These are phyloP conservation scores for Acacia pycnantha DNA, from an alignment of 331 rosid species.

Conservation along the genomic window DNA sequence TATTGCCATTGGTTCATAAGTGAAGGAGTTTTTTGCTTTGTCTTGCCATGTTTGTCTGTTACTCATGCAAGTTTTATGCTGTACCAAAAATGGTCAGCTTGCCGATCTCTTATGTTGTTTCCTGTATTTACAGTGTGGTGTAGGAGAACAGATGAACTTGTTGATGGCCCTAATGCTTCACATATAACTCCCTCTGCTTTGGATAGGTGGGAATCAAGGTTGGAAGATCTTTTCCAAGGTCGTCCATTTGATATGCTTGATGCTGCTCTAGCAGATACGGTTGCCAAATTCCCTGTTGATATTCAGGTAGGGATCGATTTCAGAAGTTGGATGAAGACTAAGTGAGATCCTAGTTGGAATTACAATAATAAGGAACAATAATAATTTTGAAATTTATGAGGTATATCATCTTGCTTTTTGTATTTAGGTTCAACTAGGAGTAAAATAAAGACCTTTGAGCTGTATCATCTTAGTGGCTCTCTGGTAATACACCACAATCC, in stretches of 20 bases:
- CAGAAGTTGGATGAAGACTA: not conserved
- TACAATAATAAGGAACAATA: not conserved
- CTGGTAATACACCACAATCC: not conserved
- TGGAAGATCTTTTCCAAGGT: slow-evolving; percentile 61
- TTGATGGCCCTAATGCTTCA: slow-evolving; percentile 64
- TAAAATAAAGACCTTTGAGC: not conserved
- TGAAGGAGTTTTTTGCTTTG: not conserved
- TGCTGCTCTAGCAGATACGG: slow-evolving; percentile 58
- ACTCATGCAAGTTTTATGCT: not conserved
- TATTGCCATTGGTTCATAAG: not conserved
- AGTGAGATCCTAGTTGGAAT: not conserved
- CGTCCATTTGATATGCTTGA: slow-evolving; percentile 67
- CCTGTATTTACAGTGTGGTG: slow-evolving; percentile 57
- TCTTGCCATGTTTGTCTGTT: slow-evolving; percentile 12
- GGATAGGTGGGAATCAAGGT: slow-evolving; percentile 62
- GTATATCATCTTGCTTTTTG: not conserved
- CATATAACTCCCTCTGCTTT: slow-evolving; percentile 56
- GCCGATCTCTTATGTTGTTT: slow-evolving; percentile 5
- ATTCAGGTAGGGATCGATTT: slow-evolving; percentile 41
- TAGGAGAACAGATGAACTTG: slow-evolving; percentile 68
- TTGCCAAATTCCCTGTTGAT: slow-evolving; percentile 53
- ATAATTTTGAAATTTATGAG: not conserved
- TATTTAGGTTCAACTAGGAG: not conserved
- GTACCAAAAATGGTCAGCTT: not conserved
- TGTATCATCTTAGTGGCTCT: not conserved